A percentile compares a stretch with the other conserved stretches of the same genome.
These are phyloP conservation scores for Conringia planisiliqua DNA, from an alignment of 345 rosid species.

Conservation along the genomic window DNA sequence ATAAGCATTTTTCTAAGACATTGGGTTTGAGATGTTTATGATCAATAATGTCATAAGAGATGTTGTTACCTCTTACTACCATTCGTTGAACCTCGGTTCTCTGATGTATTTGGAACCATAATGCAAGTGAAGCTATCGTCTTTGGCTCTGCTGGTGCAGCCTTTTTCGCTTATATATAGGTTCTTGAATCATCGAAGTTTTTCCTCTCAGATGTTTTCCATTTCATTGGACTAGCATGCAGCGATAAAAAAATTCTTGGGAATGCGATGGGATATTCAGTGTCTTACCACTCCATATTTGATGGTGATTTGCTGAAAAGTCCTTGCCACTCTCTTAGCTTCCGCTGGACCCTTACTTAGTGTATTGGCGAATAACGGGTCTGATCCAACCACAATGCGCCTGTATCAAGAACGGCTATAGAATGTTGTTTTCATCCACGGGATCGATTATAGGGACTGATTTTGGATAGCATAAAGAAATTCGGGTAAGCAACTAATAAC, in stretches of 20 bases:
- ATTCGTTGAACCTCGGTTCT: conserved; percentile 9
- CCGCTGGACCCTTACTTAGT: conserved; percentile 21
- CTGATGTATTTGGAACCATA: conserved; percentile 27
- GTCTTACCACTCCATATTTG: conserved; percentile 69
- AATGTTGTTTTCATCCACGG: neutral
- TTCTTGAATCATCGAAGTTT: conserved; percentile 43
- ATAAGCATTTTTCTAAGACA: neutral
- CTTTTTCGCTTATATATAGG: conserved; percentile 53
- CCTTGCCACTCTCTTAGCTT: conserved; percentile 36
- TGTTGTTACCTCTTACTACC: conserved; percentile 28
- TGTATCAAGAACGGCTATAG: conserved; percentile 21
- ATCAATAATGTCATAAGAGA: neutral
- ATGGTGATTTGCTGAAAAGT: conserved; percentile 43
- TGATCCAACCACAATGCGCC: conserved; percentile 65
- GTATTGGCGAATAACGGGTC: conserved; percentile 44
- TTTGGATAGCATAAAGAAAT: neutral
- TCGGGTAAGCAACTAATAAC: neutral
- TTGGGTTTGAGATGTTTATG: neutral
- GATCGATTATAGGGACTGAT: neutral
- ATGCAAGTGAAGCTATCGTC: conserved; percentile 45
- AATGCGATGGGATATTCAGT: neutral
- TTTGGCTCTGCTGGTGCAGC: conserved; percentile 35
- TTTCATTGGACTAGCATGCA: neutral
- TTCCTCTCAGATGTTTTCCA: conserved; percentile 11
- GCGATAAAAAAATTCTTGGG: neutral